Evolutionary conservation across 1,284 basidiomycete genomes (phyloP), one percentile per base, ranked within the genome.

Genomic region (Vanrija humicola): DNA sequence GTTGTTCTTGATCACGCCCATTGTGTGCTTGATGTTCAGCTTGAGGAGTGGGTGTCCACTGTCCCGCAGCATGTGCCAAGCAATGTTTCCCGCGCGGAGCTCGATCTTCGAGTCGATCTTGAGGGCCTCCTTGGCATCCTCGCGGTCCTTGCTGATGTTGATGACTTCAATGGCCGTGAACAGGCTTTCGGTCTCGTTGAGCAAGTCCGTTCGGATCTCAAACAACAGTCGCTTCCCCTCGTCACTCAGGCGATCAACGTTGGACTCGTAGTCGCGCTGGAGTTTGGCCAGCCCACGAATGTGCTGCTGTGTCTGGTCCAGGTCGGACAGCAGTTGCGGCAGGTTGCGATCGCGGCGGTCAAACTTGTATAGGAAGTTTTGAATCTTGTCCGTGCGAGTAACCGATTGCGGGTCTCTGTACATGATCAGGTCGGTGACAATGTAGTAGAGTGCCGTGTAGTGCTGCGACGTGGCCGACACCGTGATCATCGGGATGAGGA

Each of bases 91-190:
- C 0, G 92, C 91, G 6, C 85, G 85, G 0, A 90, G 86, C 63
- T 90, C 86, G 23, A 97, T 76, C 42, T 90, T 82, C 39, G 94
- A 79, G 1, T 91, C 89, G 0, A 88, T 89, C 66, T 80, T 78
- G 47, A 90, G 88, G 58, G 87, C 84, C 57, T 88, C 88, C 12
- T 84, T 78, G 45, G 82, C 69, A 48, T 86, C 86, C 55, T 87
- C 87, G 45, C 81, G 81, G 34, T 65, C 87, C 70, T 92, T 89
- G 43, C 88, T 69, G 40, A 87, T 57, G 85, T 81, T 62, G 68
- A 98, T 91, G 0, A 91, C 90, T 50, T 93, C 90, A 72, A 96
- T 93, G 55, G 96, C 82, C 39, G 92, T 81, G 64, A 86, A 86
- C 48, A 98, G 83, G 71, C 93, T 87, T 67, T 92, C 88, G 5